Evolutionary conservation across 495 filamentous ascomycete genomes (phyloP).

Genomic region (Usnea hakonensis): DNA sequence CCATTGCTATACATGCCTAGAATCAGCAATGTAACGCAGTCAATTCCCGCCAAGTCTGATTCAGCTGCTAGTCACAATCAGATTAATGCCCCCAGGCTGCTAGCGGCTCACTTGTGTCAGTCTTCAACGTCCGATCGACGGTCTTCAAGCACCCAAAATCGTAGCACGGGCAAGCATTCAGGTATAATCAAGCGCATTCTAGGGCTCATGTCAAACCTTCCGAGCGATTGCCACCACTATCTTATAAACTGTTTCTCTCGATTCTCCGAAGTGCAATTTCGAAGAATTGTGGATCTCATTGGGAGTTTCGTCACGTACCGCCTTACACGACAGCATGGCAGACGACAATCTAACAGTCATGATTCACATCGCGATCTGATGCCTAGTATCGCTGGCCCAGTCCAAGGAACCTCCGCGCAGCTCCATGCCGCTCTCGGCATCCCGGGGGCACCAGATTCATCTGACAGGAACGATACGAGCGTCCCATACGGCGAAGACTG

Average conservation of each 20-base stretch:
- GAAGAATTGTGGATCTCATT: constrained; percentile 65
- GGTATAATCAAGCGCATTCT: constrained; percentile 81
- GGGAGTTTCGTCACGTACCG: constrained; percentile 78
- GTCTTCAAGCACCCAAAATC: constrained; percentile 9
- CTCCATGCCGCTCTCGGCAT: constrained; percentile 71
- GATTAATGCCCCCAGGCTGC: not conserved
- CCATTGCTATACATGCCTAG: constrained; percentile 56
- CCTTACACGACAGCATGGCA: constrained; percentile 63
- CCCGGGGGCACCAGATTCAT: constrained; percentile 25
- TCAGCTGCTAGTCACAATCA: not conserved
- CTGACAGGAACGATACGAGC: constrained; percentile 39
- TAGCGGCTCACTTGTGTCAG: not conserved
- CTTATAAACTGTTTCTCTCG: constrained; percentile 81
- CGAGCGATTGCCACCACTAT: constrained; percentile 69
- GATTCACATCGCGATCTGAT: constrained; percentile 59
- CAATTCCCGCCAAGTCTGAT: not conserved
- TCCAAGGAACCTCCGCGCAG: constrained; percentile 55
- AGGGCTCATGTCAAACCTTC: constrained; percentile 68
- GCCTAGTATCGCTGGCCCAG: constrained; percentile 57
- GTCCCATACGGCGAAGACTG: constrained; percentile 77
- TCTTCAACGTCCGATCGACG: not conserved
- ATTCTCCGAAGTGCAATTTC: constrained; percentile 59
- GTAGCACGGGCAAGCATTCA: constrained; percentile 48
- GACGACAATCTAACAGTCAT: constrained; percentile 48
- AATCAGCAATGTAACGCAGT: constrained; percentile 9